Conservation (phyloP, 495 filamentous ascomycete species). For the Tuber borchii region DNA sequence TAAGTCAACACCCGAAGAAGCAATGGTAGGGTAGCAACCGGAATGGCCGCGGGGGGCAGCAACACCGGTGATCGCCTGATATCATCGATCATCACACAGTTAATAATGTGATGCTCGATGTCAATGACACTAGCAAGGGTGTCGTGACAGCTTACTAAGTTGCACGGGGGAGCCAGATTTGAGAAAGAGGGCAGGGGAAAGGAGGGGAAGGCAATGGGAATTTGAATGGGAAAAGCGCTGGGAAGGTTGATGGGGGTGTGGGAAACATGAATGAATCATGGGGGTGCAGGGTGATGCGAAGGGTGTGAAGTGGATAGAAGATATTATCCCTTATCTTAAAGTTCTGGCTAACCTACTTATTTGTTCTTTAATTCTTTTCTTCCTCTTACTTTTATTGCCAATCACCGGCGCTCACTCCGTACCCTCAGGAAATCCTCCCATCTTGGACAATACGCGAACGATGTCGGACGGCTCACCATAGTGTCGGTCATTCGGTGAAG, state of each 20-base stretch:
- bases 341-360: not conserved
- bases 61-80: not conserved
- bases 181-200: not conserved
- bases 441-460: no score
- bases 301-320: constrained; percentile 2
- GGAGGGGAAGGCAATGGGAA: not conserved
- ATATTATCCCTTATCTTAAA: constrained; percentile 2
- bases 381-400: not conserved
- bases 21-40: constrained; percentile 10
- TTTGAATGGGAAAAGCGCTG: not conserved
- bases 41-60: not conserved
- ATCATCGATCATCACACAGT: not conserved
- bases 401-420: no score
- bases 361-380: not conserved
- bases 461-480: no score
- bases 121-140: not conserved
- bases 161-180: not conserved
- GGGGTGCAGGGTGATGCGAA: not conserved
- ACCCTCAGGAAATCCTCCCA: no score
- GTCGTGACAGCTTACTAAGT: not conserved
- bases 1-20: constrained; percentile 22
- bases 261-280: not conserved
- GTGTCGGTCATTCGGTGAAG: no score
- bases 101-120: constrained; percentile 1
- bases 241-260: not conserved